Evolutionary conservation across 768 basidiomycete genomes (phyloP), one percentile per base, ranked within the genome.

Genomic region (Tylopilus cervinicoccineus): DNA sequence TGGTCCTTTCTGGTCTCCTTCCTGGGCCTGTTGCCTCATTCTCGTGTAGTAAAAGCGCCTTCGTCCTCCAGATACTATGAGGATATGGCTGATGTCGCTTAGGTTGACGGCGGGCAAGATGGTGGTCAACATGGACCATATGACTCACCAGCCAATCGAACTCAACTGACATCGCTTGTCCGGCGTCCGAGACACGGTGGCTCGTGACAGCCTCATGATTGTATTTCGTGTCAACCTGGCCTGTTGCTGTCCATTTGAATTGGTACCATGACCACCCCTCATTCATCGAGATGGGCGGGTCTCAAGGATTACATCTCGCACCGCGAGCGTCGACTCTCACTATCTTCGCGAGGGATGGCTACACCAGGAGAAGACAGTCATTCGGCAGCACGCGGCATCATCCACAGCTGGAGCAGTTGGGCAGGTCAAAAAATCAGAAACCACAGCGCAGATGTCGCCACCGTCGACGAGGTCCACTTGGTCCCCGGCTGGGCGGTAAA

Each of bases 401-500:
- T 52, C 48, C 77, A 77, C 51, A 70, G 70, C 32, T 85, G 80
- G 82, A 66, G 75, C 43, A 74, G 78, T 22, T 87, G 85, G 83
- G 81, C 83, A 5, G 75, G 78, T 4, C 73, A 81, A 66, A 84
- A 76, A 61, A 71, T 81, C 1, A 69, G 61, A 41, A 65, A 65
- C 12, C 60, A 60, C 43, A 54, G 63, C 39, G 5, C 45, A 14
- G 55, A 59, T 27, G 38, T 52, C 29, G 46, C 56, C n/a, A 66
- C 54, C 26, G 36, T 61, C 16, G 83, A 86, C 55, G 71, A 72
- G 33, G 58, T 86, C 4, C 71, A 74, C 16, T 59, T 90, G 20
- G 91, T 92, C 67, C 90, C 90, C 5, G 88, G 90, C 2, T 93
- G 88, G 87, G 90, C 88, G 3, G 75, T 77, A 6, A 72, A 79